Evolutionary conservation across 805 yeast genomes (phyloP).

Genomic region (Limtongia smithiae): DNA sequence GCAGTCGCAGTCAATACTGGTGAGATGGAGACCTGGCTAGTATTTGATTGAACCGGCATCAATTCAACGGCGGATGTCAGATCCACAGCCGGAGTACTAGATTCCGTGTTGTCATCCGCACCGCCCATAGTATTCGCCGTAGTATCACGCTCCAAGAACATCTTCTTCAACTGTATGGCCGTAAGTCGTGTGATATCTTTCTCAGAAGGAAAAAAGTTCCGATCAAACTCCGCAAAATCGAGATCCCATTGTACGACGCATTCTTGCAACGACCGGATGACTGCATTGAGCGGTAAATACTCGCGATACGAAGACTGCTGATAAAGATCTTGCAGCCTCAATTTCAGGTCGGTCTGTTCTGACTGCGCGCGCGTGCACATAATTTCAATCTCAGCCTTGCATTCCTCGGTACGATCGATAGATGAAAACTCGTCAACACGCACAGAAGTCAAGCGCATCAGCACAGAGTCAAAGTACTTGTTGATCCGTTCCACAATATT

Average conservation of each 20-base stretch:
- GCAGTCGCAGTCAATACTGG: too few relatives aligned
- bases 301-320: slow-evolving; percentile 56
- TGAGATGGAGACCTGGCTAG: too few relatives aligned
- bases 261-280: slow-evolving; percentile 70
- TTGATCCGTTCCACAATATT: slow-evolving; percentile 52
- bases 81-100: slow-evolving; percentile 2
- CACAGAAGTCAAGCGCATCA: slow-evolving; percentile 68
- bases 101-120: slow-evolving; percentile 14
- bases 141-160: slow-evolving; percentile 51
- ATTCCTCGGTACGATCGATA: slow-evolving; percentile 63
- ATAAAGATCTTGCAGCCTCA: slow-evolving; percentile 52
- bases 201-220: slow-evolving; percentile 78
- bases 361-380: slow-evolving; percentile 50
- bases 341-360: slow-evolving; percentile 49
- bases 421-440: slow-evolving; percentile 69
- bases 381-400: slow-evolving; percentile 55
- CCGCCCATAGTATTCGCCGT: slow-evolving; percentile 22
- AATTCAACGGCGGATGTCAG: slow-evolving; percentile 18
- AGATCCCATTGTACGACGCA: slow-evolving; percentile 82
- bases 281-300: slow-evolving; percentile 65
- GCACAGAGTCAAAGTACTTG: slow-evolving; percentile 68
- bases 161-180: slow-evolving; percentile 74
- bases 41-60: slow-evolving; percentile 20
- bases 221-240: slow-evolving; percentile 77
- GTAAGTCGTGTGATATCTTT: slow-evolving; percentile 89